Base-by-base conservation (phyloP, 768 basidiomycete genomes). In the Boletus rufocinnamomeus region DNA sequence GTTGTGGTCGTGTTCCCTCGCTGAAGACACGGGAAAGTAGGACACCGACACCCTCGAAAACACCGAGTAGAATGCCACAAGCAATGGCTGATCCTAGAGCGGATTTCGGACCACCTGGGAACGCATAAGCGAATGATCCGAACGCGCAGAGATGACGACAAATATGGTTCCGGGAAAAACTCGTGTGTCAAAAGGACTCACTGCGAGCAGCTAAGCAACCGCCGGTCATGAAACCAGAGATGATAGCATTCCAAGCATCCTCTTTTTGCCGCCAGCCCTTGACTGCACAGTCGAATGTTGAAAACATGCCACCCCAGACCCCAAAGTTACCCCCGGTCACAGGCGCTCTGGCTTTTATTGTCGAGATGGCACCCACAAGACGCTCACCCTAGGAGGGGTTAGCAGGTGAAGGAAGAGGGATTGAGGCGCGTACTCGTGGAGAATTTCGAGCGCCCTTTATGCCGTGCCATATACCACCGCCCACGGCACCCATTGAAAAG, bases 211-310 rank as follows among this genome's bases (percentile, higher is more conserved):
- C 97, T 54, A 98, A 76, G 73, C 92, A 95, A 55, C 97, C 97
- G 75, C 97, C 97, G 11, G 97, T 98, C 87, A 97, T 84, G 78
- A 99, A 99, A 46, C 97, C 97, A 27, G 95, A 94, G 52, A 97
- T 89, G 68, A 99, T 98, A 43, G 95, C 95, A 71, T 99, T 99
- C 95, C 95, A 99, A 52, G 96, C 91, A 74, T 97, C 95, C 76
- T 97, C 95, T 73, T 98, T 97, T 79, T 97, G 94, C 72, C 95
- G 82, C 80, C 86, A 93, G 16, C 94, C 93, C 76, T 99, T 98
- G 66, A 99, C 90, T 1, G 95, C 95, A 74, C 97, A 99, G 75
- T 98, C 97, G 66, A 97, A 99, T 35, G 93, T 91, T 46, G 95
- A 98, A 75, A 99, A 99, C 86, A 99, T 90, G 64, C 96, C 97